These are phyloP conservation scores for Cadophora sp. DNA, from an alignment of 2,329 filamentous ascomycete species.

Conservation along the genomic window DNA sequence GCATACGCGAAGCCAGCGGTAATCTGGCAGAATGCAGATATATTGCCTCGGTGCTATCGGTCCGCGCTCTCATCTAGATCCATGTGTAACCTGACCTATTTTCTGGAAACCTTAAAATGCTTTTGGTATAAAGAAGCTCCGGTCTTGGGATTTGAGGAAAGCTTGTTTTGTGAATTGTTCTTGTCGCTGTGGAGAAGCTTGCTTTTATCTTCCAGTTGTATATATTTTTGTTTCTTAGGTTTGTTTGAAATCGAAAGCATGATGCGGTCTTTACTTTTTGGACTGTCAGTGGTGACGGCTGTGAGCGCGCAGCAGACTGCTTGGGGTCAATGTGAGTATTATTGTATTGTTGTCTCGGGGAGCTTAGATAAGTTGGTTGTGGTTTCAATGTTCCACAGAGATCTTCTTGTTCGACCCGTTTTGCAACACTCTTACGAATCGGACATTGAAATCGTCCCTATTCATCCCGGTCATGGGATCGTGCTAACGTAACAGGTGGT, in stretches of 20 bases:
- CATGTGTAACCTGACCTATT: background rate
- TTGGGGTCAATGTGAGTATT: constrained; percentile 37
- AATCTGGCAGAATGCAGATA: constrained; percentile 33
- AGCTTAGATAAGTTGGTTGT: background rate
- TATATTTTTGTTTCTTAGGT: background rate
- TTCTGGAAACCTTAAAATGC: background rate
- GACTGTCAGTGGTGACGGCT: constrained; percentile 19
- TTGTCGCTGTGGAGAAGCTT: background rate
- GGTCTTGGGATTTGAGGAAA: background rate
- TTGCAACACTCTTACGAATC: too few species aligned
- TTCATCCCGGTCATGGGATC: too few species aligned
- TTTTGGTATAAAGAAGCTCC: background rate
- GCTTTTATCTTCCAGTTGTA: constrained; percentile 3
- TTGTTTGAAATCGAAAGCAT: constrained; percentile 9
- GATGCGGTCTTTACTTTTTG: constrained; percentile 16
- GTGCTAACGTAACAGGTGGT: constrained; percentile 33
- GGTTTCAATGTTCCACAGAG: too few species aligned
- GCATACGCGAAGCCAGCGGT: constrained; percentile 1
- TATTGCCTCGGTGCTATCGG: constrained; percentile 28
- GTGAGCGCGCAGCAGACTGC: constrained; percentile 33
- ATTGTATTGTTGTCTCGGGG: background rate
- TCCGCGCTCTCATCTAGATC: constrained; percentile 18
- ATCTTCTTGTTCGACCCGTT: too few species aligned
- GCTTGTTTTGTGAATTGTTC: constrained; percentile 19
- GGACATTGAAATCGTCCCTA: too few species aligned